These are phyloP conservation scores for Arthrobotrys conoides DNA, from an alignment of 2,329 filamentous ascomycete species.

Conservation along the genomic window DNA sequence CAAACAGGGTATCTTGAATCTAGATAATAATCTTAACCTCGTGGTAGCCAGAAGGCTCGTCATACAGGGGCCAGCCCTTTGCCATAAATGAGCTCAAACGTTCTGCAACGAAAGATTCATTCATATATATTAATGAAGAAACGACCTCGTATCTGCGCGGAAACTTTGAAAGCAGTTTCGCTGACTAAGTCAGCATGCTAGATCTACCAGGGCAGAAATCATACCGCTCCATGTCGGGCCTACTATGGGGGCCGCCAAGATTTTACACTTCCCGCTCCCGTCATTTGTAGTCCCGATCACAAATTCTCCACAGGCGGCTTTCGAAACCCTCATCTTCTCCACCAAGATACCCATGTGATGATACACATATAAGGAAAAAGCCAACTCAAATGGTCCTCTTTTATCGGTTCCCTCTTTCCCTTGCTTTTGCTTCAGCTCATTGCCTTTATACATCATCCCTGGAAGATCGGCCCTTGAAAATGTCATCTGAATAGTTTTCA, in stretches of 20 bases:
- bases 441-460: constrained; percentile 49
- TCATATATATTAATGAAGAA: constrained; percentile 2
- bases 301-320: constrained; percentile 47
- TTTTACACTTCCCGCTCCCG: constrained; percentile 54
- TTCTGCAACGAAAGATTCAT: background rate
- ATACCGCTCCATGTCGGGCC: constrained; percentile 28
- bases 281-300: constrained; percentile 29
- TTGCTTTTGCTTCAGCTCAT: constrained; percentile 31
- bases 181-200: constrained; percentile 15
- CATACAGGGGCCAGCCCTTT: background rate
- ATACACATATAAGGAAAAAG: constrained; percentile 49
- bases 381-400: constrained; percentile 54
- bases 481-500: constrained; percentile 50
- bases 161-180: background rate
- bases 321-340: constrained; percentile 45
- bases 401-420: constrained; percentile 14
- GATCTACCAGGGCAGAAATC: constrained; percentile 21
- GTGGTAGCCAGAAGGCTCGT: constrained; percentile 3
- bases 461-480: constrained; percentile 46
- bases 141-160: constrained; percentile 15
- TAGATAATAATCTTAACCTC: background rate
- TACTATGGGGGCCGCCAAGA: constrained; percentile 16
- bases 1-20: background rate
- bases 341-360: constrained; percentile 54
- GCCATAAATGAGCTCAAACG: constrained; percentile 36